Evolutionary conservation across 2,329 filamentous ascomycete species (phyloP).

Genomic region (Exophiala spinifera): DNA sequence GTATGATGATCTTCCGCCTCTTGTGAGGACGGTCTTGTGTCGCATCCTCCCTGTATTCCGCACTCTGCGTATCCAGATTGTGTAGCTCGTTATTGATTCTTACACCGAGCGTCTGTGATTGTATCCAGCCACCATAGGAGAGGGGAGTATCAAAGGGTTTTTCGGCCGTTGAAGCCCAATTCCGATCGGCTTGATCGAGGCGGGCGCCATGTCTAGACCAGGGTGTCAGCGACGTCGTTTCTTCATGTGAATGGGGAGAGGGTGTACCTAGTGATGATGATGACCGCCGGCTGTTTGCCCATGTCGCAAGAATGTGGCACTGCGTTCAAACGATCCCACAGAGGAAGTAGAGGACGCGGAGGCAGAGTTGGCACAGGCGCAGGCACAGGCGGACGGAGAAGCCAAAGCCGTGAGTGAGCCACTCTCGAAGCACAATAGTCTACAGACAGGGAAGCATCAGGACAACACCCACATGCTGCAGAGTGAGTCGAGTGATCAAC

Average conservation of each 20-base stretch:
- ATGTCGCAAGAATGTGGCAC: slow-evolving; percentile 24
- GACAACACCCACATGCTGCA: no score
- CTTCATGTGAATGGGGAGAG: background rate
- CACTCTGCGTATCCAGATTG: slow-evolving; percentile 40
- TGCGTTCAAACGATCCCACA: background rate
- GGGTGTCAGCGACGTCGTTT: background rate
- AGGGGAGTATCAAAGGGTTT: slow-evolving; percentile 94
- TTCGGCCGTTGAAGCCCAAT: slow-evolving; percentile 90
- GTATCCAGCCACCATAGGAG: slow-evolving; percentile 90
- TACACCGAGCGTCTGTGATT: slow-evolving; percentile 75
- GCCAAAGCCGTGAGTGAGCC: background rate
- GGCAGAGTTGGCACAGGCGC: no score
- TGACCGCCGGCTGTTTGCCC: slow-evolving; percentile 40
- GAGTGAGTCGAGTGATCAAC: no score
- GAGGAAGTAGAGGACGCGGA: background rate
- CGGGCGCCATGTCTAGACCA: slow-evolving; percentile 77
- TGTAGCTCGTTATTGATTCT: slow-evolving; percentile 74
- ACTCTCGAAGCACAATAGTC: no score
- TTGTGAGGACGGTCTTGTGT: slow-evolving; percentile 27
- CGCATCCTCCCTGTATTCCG: slow-evolving; percentile 17
- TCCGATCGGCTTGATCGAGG: slow-evolving; percentile 88
- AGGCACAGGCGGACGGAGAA: background rate
- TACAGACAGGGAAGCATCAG: no score
- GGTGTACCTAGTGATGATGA: slow-evolving; percentile 43
- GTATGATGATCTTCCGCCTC: slow-evolving; percentile 71